Base-by-base conservation (phyloP, 1,284 basidiomycete genomes). In the Trametes sp. region DNA sequence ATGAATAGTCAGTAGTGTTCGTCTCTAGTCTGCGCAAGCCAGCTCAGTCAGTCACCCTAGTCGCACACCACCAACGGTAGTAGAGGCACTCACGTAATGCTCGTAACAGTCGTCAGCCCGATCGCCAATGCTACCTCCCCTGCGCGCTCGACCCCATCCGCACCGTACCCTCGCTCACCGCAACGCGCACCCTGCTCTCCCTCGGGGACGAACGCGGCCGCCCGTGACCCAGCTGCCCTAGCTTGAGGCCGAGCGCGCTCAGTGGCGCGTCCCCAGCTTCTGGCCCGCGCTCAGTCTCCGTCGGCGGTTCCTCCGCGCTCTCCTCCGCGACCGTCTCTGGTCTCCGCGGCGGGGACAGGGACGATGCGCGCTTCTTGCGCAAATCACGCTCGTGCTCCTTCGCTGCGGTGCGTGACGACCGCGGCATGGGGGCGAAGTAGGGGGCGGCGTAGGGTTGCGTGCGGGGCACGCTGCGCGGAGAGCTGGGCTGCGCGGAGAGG, bases 361-460 rank as follows among this genome's bases (percentile, higher is more conserved):
- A 64, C 21, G 62, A 42, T 28, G 62, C 62, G 14, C 62, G n/a
- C 62, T 31, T 23, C 55, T 4, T 24, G 50, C 44, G n/a, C 44
- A n/a, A 6, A 16, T 21, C 41, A 11, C 44, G 51, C 42, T 13
- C 46, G 16, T 23, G 41, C 8, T 45, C 38, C 41, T 28, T 55
- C 14, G 21, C 13, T n/a, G 59, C 14, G 28, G 46, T n/a, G 14
- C 50, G 21, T 14, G 46, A 24, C 21, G 54, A 33, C 9, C 57
- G 35, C 21, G 80, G 80, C 73, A 75, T 76, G 1, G 69, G 64
- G 9, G 75, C 78, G 58, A 75, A 79, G 69, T 80, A 80, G 2
- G 80, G 81, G 11, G 77, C 72, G 5, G 76, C 76, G 49, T 81
- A 81, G 5, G 81, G 81, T 45, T 82, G 79, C 9, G 80, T 81